Evolutionary conservation across 768 basidiomycete species (phyloP).

Genomic region (Naganishia vaughanmartiniae): DNA sequence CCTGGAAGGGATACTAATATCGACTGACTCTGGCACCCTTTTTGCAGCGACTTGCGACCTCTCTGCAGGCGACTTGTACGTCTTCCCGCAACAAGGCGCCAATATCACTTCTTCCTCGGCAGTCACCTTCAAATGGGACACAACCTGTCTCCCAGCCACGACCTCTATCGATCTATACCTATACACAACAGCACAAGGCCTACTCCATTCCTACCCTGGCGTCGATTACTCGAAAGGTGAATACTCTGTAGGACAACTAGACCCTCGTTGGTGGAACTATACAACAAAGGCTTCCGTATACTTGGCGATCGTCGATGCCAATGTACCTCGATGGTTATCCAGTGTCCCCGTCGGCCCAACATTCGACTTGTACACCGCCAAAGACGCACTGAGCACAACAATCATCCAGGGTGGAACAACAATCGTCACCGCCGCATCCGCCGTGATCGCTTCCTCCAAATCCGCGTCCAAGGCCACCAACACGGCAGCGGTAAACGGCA

Average conservation of each 20-base stretch:
- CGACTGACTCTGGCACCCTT: not conserved
- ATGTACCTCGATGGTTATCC: conserved; percentile 40
- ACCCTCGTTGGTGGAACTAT: conserved; percentile 53
- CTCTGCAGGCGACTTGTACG: conserved; percentile 45
- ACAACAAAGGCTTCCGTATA: conserved; percentile 49
- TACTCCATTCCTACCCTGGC: conserved; percentile 47
- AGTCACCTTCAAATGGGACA: conserved; percentile 52
- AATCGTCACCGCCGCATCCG: conserved; percentile 38
- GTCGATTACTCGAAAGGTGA: conserved; percentile 43
- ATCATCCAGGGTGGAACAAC: conserved; percentile 38
- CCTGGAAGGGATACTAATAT: not conserved
- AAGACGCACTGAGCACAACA: conserved; percentile 42
- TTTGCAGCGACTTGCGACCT: conserved; percentile 9
- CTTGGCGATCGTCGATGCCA: conserved; percentile 45
- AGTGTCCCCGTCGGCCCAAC: conserved; percentile 47
- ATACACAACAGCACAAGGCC: conserved; percentile 41
- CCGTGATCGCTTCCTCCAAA: conserved; percentile 41
- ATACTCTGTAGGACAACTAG: conserved; percentile 39
- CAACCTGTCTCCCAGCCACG: conserved; percentile 43
- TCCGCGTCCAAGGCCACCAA: conserved; percentile 30
- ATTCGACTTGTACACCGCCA: conserved; percentile 47
- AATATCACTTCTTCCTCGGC: conserved; percentile 34
- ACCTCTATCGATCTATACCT: conserved; percentile 50
- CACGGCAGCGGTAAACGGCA: not conserved
- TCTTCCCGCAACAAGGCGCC: conserved; percentile 40